These are phyloP conservation scores for Diaporthe aspalathi DNA, from an alignment of 2,329 filamentous ascomycete genomes.

Conservation along the genomic window DNA sequence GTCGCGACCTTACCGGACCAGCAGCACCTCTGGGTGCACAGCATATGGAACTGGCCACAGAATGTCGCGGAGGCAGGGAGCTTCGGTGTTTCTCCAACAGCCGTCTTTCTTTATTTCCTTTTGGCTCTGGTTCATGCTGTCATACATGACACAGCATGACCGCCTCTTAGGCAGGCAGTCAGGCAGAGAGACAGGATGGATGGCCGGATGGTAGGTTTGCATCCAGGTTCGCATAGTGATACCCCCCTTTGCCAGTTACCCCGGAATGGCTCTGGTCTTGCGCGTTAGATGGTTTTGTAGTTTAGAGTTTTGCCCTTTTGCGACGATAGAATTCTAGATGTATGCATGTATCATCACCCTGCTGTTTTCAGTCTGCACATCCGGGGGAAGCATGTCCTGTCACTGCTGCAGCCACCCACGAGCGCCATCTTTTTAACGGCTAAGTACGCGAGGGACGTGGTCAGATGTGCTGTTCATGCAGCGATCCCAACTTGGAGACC, in stretches of 20 bases:
- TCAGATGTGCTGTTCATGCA: not conserved
- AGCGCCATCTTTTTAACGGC: not conserved
- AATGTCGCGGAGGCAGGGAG: constrained; percentile 9
- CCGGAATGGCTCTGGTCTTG: constrained; percentile 21
- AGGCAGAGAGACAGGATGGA: no score
- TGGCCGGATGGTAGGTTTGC: constrained; percentile 3
- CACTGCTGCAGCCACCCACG: constrained; percentile 5
- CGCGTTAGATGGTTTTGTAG: constrained; percentile 4
- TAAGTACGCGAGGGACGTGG: not conserved
- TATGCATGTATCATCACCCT: constrained; percentile 8
- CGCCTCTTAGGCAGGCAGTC: constrained; percentile 7
- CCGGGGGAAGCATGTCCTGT: constrained; percentile 12
- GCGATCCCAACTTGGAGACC: not conserved
- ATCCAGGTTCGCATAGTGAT: constrained; percentile 36
- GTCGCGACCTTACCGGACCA: not conserved
- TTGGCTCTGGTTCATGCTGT: constrained; percentile 18
- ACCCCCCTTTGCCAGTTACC: constrained; percentile 27
- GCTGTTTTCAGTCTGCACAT: not conserved
- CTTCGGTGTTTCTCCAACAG: constrained; percentile 12
- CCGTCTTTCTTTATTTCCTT: constrained; percentile 9
- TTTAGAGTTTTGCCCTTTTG: not conserved
- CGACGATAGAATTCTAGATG: constrained; percentile 17
- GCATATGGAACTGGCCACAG: constrained; percentile 2
- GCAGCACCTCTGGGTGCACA: constrained; percentile 11
- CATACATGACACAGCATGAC: constrained; percentile 14